These are phyloP conservation scores for Cyclotella baltica DNA, from an alignment of 108 stramenopile species.

Conservation along the genomic window DNA sequence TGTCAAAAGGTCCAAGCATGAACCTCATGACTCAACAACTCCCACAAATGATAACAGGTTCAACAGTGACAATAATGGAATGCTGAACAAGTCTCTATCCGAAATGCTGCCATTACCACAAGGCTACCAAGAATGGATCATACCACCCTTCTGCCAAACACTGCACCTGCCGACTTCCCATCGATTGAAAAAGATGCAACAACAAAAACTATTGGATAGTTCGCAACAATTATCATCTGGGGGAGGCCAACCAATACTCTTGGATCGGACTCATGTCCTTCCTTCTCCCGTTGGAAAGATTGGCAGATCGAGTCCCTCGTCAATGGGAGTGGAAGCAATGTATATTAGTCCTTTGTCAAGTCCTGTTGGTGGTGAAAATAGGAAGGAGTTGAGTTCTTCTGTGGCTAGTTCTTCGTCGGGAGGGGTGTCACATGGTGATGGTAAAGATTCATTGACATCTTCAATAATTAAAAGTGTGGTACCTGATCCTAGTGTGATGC, in stretches of 20 bases:
- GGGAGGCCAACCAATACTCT: constrained; percentile 24
- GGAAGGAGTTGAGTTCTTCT: neutral
- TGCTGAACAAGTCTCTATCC: constrained; percentile 15
- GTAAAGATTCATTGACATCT: neutral
- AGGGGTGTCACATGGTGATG: neutral
- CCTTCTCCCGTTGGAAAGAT: constrained; percentile 16
- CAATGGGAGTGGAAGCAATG: constrained; percentile 54
- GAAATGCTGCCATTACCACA: constrained; percentile 57
- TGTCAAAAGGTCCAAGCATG: neutral
- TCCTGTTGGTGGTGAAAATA: neutral
- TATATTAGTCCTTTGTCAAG: constrained; percentile 43
- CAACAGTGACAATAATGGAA: neutral
- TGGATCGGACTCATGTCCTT: constrained; percentile 37
- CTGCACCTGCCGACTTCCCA: constrained; percentile 54
- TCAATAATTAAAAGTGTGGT: no score
- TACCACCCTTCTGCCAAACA: constrained; percentile 63
- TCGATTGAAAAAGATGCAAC: constrained; percentile 3
- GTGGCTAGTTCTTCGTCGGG: neutral
- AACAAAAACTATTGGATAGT: neutral
- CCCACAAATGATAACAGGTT: neutral
- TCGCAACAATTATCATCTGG: constrained; percentile 12
- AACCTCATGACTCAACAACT: neutral
- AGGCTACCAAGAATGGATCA: constrained; percentile 75
- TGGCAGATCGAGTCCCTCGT: constrained; percentile 24
- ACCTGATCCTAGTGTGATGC: constrained; percentile 9